Conservation (phyloP, 2,329 filamentous ascomycete species). For the Botrytis deweyae region DNA sequence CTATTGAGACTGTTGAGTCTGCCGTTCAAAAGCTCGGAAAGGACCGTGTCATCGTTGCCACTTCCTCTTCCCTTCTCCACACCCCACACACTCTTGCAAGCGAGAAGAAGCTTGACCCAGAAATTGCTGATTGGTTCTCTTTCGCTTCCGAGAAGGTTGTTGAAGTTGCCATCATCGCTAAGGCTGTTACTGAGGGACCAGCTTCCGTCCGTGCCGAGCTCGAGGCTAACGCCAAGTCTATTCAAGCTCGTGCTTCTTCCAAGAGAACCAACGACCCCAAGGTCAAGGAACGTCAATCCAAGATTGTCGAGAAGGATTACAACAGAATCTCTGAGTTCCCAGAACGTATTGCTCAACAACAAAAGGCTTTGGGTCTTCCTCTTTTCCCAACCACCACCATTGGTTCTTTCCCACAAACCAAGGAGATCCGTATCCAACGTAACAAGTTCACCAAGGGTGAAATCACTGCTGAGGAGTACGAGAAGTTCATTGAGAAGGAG, state of each 20-base stretch:
- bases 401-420: conserved; percentile 98
- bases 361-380: conserved; percentile 88
- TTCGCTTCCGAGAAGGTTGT: conserved; percentile 93
- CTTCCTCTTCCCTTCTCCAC: conserved; percentile 96
- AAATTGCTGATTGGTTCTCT: conserved; percentile 97
- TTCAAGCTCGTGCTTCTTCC: conserved; percentile 86
- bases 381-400: conserved; percentile 99
- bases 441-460: conserved; percentile 99
- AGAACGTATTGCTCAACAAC: conserved; percentile 80
- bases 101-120: conserved; percentile 96
- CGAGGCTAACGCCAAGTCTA: conserved; percentile 94
- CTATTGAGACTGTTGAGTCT: conserved; percentile 85
- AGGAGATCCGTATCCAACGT: conserved; percentile 93
- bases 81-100: conserved; percentile 96
- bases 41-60: conserved; percentile 95
- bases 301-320: conserved; percentile 81
- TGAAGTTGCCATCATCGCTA: conserved; percentile 90
- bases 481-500: conserved; percentile 99
- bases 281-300: conserved; percentile 94
- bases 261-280: conserved; percentile 94
- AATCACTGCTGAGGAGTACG: conserved; percentile 88
- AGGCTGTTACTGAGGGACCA: conserved; percentile 92
- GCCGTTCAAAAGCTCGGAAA: conserved; percentile 95
- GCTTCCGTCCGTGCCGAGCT: conserved; percentile 83
- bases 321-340: conserved; percentile 91